phyloP scores from a whole-genome alignment of 2,329 filamentous ascomycete genomes.

The Phialophora tarda region DNA sequence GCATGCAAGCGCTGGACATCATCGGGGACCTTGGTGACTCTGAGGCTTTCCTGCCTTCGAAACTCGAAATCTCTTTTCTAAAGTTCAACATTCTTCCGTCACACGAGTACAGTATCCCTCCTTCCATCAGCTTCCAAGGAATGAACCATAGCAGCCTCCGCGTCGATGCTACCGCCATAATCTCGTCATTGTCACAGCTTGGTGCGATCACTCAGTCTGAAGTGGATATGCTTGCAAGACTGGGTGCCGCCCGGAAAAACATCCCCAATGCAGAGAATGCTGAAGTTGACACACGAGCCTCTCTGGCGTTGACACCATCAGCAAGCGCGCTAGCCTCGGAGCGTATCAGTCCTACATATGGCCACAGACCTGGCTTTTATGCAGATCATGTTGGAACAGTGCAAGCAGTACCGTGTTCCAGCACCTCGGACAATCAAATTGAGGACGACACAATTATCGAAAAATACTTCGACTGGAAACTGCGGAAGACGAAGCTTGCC shows the following conservation, averaged over 20 bases:
- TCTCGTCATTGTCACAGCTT: slow-evolving; percentile 9
- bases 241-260: neutral
- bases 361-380: neutral
- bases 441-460: slow-evolving; percentile 2
- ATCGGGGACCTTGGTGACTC: slow-evolving; percentile 12
- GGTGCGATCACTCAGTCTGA: slow-evolving; percentile 6
- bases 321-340: neutral
- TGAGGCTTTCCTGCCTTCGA: slow-evolving; percentile 9
- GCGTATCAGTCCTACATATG: neutral
- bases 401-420: neutral
- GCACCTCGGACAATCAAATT: neutral
- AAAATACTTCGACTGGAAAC: slow-evolving; percentile 5
- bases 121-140: neutral
- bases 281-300: neutral
- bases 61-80: slow-evolving; percentile 20
- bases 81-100: slow-evolving; percentile 24
- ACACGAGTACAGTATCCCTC: slow-evolving; percentile 7
- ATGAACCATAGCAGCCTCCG: neutral
- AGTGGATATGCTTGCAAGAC: slow-evolving; percentile 2
- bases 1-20: slow-evolving; percentile 21
- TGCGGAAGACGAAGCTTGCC: slow-evolving; percentile 7
- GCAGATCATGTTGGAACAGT: neutral
- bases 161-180: neutral
- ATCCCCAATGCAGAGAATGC: too few species aligned
- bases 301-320: neutral